A percentile compares a stretch with the other conserved stretches of the same genome.
These are phyloP conservation scores for Nannochloropsis salina DNA, from an alignment of 108 stramenopile genomes.

Conservation along the genomic window DNA sequence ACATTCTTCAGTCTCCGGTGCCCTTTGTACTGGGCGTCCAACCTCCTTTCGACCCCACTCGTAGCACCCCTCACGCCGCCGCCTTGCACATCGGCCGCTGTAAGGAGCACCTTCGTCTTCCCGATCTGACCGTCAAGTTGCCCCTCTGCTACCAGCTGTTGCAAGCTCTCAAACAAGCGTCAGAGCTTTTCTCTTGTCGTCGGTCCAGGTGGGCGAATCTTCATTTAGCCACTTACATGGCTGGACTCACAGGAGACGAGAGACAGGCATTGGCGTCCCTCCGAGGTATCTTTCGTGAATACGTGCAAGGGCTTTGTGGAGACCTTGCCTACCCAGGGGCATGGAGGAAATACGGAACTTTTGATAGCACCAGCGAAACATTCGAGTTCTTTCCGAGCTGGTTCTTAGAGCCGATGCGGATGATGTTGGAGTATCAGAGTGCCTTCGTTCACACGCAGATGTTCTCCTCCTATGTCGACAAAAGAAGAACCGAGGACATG, in stretches of 20 bases:
- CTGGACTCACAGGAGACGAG: background rate
- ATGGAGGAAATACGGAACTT: slow-evolving; percentile 23
- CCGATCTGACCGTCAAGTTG: background rate
- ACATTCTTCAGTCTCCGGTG: slow-evolving; percentile 19
- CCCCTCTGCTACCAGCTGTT: background rate
- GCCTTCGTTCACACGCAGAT: slow-evolving; percentile 22
- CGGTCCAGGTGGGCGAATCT: background rate
- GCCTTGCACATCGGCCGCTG: slow-evolving; percentile 8
- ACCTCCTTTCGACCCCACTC: background rate
- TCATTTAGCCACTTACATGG: slow-evolving; percentile 13
- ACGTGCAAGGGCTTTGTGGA: background rate
- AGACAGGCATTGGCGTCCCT: background rate
- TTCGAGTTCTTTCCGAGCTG: slow-evolving; percentile 23
- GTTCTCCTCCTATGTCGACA: slow-evolving; percentile 20
- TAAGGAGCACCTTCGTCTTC: background rate
- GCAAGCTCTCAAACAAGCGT: background rate
- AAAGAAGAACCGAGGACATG: background rate
- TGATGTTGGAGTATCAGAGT: slow-evolving; percentile 21
- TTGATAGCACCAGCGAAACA: background rate
- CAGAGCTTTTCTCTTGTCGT: slow-evolving; percentile 11
- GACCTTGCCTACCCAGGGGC: background rate
- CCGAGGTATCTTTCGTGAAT: background rate
- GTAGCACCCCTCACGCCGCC: slow-evolving; percentile 11
- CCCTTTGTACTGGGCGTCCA: slow-evolving; percentile 9
- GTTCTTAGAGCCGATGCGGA: slow-evolving; percentile 13